phyloP scores from a whole-genome alignment of 768 basidiomycete genomes.

The Agaricus subrufescens region DNA sequence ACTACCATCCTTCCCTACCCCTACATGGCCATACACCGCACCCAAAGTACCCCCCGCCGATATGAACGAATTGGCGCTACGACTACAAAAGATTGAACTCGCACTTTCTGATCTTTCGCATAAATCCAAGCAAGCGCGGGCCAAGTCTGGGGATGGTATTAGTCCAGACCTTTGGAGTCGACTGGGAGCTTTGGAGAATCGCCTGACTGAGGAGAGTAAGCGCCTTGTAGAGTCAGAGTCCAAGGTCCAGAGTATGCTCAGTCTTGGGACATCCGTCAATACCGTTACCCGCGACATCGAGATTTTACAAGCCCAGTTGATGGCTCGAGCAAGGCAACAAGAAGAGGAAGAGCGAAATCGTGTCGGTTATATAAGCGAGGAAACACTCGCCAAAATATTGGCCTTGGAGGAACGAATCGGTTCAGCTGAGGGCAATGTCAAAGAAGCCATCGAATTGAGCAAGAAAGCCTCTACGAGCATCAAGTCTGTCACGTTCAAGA shows the following conservation, averaged over 20 bases:
- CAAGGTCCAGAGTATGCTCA: conserved; percentile 36
- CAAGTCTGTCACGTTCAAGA: no score
- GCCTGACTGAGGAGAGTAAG: conserved; percentile 32
- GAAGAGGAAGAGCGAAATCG: conserved; percentile 17
- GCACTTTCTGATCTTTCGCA: conserved; percentile 55
- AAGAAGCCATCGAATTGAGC: conserved; percentile 67
- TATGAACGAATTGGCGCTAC: no score
- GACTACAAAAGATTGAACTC: conserved; percentile 60
- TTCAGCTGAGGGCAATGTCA: conserved; percentile 55
- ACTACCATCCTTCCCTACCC: conserved; percentile 20
- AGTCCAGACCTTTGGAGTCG: conserved; percentile 49
- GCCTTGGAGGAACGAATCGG: conserved; percentile 61
- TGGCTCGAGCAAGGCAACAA: conserved; percentile 19
- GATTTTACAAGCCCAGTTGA: conserved; percentile 38
- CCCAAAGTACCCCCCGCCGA: conserved; percentile 61
- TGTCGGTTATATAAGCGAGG: conserved; percentile 30
- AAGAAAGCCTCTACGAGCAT: conserved; percentile 49
- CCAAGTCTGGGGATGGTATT: conserved; percentile 48
- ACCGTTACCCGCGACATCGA: conserved; percentile 55
- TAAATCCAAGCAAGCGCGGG: conserved; percentile 46
- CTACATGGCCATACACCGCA: conserved; percentile 44
- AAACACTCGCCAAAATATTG: conserved; percentile 48
- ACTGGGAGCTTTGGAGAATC: conserved; percentile 53
- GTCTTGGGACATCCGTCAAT: conserved; percentile 40
- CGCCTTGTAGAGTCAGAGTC: conserved; percentile 44